phyloP scores from a whole-genome alignment of 176 grass and related monocot species.

The sorghum (Sorghum bicolor) region Sorghum_bicolor_NCBIv3 NC_012879.2:10048001-10048500 shows the following conservation, averaged over 20 bases:
- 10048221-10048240: background rate
- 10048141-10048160: background rate
- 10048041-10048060: background rate
- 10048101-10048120: background rate
- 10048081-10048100: background rate
- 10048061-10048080: background rate
- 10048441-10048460: constrained; percentile 61
- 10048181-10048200: background rate
- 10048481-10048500: constrained; percentile 74
- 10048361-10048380: constrained; percentile 82
- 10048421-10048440: constrained; percentile 71
- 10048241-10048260: background rate
- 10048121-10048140: background rate
- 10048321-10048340: background rate
- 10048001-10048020: background rate
- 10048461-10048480: constrained; percentile 69
- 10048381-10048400: constrained; percentile 76
- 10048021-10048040: background rate
- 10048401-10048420: constrained; percentile 75
- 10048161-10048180: background rate
- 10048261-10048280: background rate
- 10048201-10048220: background rate
- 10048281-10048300: constrained; percentile 8
- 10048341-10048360: constrained; percentile 6
- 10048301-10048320: background rate